These are phyloP conservation scores for Priceomyces fermenticarens DNA, from an alignment of 805 yeast genomes.

Conservation along the genomic window DNA sequence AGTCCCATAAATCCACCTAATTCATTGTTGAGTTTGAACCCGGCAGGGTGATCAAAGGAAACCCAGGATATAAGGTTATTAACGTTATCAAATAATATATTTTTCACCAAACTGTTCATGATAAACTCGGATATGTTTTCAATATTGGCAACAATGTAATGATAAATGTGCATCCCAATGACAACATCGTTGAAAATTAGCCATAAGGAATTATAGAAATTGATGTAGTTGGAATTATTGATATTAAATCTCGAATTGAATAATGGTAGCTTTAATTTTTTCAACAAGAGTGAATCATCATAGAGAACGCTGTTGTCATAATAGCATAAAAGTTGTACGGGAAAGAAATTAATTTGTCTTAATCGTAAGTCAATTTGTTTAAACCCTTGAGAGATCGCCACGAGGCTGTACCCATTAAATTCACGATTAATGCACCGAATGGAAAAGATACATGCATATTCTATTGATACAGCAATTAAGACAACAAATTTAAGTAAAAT, in stretches of 20 bases:
- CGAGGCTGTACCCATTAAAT: slow-evolving; percentile 20
- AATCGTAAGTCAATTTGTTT: slow-evolving; percentile 77
- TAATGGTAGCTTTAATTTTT: slow-evolving; percentile 38
- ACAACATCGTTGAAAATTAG: slow-evolving; percentile 77
- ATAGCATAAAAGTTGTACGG: slow-evolving; percentile 68
- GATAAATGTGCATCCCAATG: slow-evolving; percentile 60
- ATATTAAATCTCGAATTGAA: slow-evolving; percentile 35
- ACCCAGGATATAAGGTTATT: slow-evolving; percentile 61
- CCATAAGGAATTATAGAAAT: slow-evolving; percentile 87
- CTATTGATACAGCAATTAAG: slow-evolving; percentile 12
- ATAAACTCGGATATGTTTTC: slow-evolving; percentile 19
- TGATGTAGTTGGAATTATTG: slow-evolving; percentile 57
- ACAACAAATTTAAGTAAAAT: slow-evolving; percentile 6
- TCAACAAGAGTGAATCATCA: slow-evolving; percentile 37
- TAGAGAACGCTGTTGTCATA: slow-evolving; percentile 41
- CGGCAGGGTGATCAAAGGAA: slow-evolving; percentile 81
- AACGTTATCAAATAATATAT: slow-evolving; percentile 44
- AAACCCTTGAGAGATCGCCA: slow-evolving; percentile 56
- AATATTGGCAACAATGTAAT: slow-evolving; percentile 38
- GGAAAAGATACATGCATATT: slow-evolving; percentile 13
- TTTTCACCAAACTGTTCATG: slow-evolving; percentile 29
- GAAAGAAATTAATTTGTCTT: slow-evolving; percentile 74
- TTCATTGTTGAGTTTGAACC: slow-evolving; percentile 86
- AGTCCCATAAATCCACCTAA: slow-evolving; percentile 84
- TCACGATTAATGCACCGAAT: slow-evolving; percentile 27